Evolutionary conservation across 2,329 filamentous ascomycete species (phyloP), one percentile per base, ranked within the genome.

Genomic region (Colletotrichum truncatum): DNA sequence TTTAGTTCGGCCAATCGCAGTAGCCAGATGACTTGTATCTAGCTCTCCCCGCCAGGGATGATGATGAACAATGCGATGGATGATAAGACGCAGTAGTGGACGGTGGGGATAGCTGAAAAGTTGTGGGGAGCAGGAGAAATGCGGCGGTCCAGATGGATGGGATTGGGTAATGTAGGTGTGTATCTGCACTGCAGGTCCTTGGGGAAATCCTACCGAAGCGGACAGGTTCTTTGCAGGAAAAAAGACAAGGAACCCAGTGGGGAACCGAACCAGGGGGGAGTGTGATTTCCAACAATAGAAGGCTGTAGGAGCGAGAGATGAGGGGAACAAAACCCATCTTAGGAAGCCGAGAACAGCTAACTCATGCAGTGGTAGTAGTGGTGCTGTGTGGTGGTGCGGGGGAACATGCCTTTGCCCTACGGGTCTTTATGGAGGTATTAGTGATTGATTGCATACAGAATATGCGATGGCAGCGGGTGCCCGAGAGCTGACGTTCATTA

Each of bases 401-500:
- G n/a, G n/a, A n/a, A n/a, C n/a, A n/a, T n/a, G n/a, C n/a, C n/a
- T n/a, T n/a, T n/a, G n/a, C n/a, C n/a, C n/a, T n/a, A n/a, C n/a
- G n/a, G n/a, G n/a, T n/a, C n/a, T n/a, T n/a, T n/a, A 32, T 10
- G 25, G 34, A 25, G 12, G 36, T 14, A 32, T 8, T 32, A 30
- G 28, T 6, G 26, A 14, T 32, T 18, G 46, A 32, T 46, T 60
- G 51, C 52, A 57, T 64, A 55, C 54, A 48, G 55, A 53, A 60
- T 3, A 60, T 48, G 61, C 54, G 61, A 64, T 53, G 61, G 38
- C 54, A 64, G 45, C 25, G 14, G 43, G 12, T 18, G 51, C 39
- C 9, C 25, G 16, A 11, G 48, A n/a, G 12, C 34, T 28, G 18
- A n/a, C 6, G 12, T 25, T 39, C 14, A 3, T 14, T 14, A 18